Percentiles rank a stretch among this genome's conserved stretches.
Conservation (phyloP, 208 protist genomes). For the Leishmania martiniquensis region DNA sequence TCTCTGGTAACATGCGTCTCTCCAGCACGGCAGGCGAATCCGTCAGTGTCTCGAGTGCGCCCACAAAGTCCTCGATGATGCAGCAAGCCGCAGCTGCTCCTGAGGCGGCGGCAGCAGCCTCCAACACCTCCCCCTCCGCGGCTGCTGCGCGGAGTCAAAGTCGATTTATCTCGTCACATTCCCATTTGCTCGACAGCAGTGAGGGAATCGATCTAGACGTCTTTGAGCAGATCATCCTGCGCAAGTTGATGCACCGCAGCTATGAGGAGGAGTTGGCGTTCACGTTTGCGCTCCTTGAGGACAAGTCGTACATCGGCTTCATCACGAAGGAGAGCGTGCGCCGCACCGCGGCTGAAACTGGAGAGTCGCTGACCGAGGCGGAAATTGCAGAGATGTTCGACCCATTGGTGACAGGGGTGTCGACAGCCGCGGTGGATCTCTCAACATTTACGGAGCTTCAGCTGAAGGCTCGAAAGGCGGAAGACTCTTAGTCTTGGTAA, state of each 20-base stretch:
- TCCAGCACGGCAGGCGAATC: not conserved
- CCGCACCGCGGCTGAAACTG: conserved; percentile 50
- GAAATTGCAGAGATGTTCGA: conserved; percentile 90
- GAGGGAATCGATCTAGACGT: conserved; percentile 66
- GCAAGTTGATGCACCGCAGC: conserved; percentile 63
- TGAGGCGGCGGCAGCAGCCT: not conserved
- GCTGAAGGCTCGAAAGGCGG: conserved; percentile 42
- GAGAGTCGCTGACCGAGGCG: conserved; percentile 75
- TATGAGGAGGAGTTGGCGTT: conserved; percentile 74
- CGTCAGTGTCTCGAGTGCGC: not conserved
- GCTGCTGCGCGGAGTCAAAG: not conserved
- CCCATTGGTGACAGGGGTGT: conserved; percentile 72
- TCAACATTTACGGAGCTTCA: conserved; percentile 72
- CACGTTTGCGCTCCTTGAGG: conserved; percentile 78
- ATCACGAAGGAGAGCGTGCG: conserved; percentile 85
- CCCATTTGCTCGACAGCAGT: conserved; percentile 35
- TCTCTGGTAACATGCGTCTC: not conserved
- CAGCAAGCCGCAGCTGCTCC: not conserved
- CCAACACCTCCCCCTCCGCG: not conserved
- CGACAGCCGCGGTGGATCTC: conserved; percentile 73
- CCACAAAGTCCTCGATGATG: not conserved
- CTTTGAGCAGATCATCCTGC: conserved; percentile 79
- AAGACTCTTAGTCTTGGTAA: conserved; percentile 32
- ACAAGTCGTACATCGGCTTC: conserved; percentile 76
- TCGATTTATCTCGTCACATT: conserved; percentile 10